Conservation (phyloP, 371 early-diverging fungal species). For the Phascolomyces articulosus region DNA sequence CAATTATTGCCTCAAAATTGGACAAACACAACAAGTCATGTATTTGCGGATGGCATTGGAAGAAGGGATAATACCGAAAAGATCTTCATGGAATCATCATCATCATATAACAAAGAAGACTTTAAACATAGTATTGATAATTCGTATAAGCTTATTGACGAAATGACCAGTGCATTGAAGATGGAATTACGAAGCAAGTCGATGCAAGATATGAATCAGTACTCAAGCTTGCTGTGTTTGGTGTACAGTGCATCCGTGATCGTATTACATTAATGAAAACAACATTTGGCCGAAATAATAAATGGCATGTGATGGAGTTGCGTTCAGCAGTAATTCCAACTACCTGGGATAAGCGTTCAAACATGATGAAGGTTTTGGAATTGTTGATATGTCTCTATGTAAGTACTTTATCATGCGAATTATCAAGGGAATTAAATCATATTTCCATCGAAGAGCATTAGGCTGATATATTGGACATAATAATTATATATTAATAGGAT, state of each 20-base stretch:
- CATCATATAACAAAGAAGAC: slow-evolving; percentile 6
- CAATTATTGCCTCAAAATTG: background rate
- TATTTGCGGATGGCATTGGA: slow-evolving; percentile 11
- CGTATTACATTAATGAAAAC: too few relatives aligned
- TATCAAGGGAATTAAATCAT: too few relatives aligned
- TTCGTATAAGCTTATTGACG: slow-evolving; percentile 15
- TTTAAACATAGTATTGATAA: slow-evolving; percentile 16
- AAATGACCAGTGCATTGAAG: slow-evolving; percentile 15
- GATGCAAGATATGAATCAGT: background rate
- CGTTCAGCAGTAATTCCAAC: background rate
- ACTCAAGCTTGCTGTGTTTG: background rate
- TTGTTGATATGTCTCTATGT: too few relatives aligned
- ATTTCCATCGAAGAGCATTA: too few relatives aligned
- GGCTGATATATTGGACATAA: too few relatives aligned
- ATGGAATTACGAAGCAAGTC: slow-evolving; percentile 3
- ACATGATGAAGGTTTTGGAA: too few relatives aligned
- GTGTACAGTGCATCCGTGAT: too few relatives aligned
- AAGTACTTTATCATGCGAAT: too few relatives aligned
- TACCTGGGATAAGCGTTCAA: too few relatives aligned
- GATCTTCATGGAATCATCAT: slow-evolving; percentile 19
- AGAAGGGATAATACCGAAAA: background rate
- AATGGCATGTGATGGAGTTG: background rate
- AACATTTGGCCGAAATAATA: background rate
- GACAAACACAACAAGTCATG: background rate
- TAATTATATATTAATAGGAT: too few relatives aligned